These are phyloP conservation scores for Gamarada debralockiae DNA, from an alignment of 495 filamentous ascomycete species.

Conservation along the genomic window DNA sequence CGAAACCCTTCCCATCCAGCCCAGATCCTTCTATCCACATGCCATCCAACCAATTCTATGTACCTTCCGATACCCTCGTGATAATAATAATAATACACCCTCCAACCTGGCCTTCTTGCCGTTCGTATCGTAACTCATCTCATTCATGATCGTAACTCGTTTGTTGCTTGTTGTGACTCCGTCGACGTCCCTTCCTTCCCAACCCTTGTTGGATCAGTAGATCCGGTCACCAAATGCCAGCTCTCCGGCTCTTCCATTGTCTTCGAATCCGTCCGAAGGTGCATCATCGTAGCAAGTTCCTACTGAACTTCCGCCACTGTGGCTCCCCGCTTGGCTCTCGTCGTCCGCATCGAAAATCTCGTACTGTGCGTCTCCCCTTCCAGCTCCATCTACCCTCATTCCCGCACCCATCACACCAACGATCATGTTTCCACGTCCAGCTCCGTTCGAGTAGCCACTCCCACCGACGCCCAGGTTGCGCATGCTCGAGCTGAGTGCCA, in stretches of 20 bases:
- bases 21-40: neutral
- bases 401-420: neutral
- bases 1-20: slow-evolving; percentile 4
- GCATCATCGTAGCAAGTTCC: slow-evolving; percentile 40
- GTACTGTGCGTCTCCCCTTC: slow-evolving; percentile 28
- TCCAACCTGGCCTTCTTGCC: slow-evolving; percentile 16
- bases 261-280: slow-evolving; percentile 22
- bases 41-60: slow-evolving; percentile 10
- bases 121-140: slow-evolving; percentile 20
- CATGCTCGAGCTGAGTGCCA: slow-evolving; percentile 9
- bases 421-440: slow-evolving; percentile 17
- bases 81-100: slow-evolving; percentile 28
- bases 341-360: slow-evolving; percentile 45
- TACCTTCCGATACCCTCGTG: slow-evolving; percentile 8
- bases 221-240: slow-evolving; percentile 38
- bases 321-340: slow-evolving; percentile 33
- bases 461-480: neutral
- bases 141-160: neutral
- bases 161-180: slow-evolving; percentile 11
- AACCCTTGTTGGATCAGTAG: slow-evolving; percentile 26
- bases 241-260: slow-evolving; percentile 30
- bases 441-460: slow-evolving; percentile 7
- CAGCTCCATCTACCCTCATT: neutral
- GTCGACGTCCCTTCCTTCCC: slow-evolving; percentile 15
- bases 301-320: slow-evolving; percentile 27